These are phyloP conservation scores for Sicyos baderoa DNA, from an alignment of 306 rosid genomes.

Conservation along the genomic window DNA sequence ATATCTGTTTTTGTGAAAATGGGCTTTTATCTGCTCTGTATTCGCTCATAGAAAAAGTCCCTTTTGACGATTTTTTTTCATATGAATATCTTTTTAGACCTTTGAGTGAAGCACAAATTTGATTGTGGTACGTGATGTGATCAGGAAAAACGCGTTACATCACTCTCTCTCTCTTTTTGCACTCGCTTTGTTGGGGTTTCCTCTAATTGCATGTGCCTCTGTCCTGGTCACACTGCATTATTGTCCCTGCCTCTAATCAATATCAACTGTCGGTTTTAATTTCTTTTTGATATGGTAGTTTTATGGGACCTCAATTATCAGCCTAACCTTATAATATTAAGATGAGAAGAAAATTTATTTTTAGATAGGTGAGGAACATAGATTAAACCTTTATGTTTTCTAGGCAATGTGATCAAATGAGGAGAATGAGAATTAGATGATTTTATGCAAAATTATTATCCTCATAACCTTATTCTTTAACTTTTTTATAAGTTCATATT, in stretches of 20 bases:
- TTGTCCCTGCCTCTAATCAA: constrained; percentile 11
- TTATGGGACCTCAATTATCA: too few relatives aligned
- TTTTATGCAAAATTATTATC: too few relatives aligned
- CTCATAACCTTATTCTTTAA: too few relatives aligned
- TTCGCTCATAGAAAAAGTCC: constrained; percentile 25
- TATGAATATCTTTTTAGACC: not conserved
- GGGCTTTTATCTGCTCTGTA: constrained; percentile 8
- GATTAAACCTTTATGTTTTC: too few relatives aligned
- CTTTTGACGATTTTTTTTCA: constrained; percentile 38
- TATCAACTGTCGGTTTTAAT: too few relatives aligned
- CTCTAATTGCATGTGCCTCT: constrained; percentile 14
- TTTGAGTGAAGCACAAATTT: constrained; percentile 24
- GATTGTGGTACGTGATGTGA: not conserved
- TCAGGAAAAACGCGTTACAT: not conserved
- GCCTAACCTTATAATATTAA: too few relatives aligned
- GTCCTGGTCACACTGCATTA: constrained; percentile 16
- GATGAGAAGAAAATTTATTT: too few relatives aligned
- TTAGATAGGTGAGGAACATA: too few relatives aligned
- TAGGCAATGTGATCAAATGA: too few relatives aligned
- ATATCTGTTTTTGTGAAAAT: not conserved
- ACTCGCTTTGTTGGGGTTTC: constrained; percentile 6
- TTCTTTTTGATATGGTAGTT: too few relatives aligned
- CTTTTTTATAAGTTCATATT: too few relatives aligned
- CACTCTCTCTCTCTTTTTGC: not conserved
- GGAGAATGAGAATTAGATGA: too few relatives aligned